These are phyloP conservation scores for Candida freyschussii DNA, from an alignment of 1,139 yeast species.

Conservation along the genomic window DNA sequence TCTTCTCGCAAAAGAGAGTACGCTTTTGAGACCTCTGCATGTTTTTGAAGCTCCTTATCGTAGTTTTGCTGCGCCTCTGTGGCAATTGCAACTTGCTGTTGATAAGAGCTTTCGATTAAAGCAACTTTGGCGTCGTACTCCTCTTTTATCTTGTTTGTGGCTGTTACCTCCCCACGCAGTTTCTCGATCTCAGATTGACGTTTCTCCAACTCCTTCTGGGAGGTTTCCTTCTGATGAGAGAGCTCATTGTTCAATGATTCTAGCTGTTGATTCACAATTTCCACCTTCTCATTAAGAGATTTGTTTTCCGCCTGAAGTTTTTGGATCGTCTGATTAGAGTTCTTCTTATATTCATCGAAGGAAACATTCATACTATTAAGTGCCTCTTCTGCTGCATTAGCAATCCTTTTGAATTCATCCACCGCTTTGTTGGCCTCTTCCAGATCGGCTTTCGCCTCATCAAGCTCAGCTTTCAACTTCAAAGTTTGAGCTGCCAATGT, in stretches of 20 bases:
- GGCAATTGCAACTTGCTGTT: slow-evolving; percentile 46
- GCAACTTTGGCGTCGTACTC: slow-evolving; percentile 36
- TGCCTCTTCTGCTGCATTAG: slow-evolving; percentile 47
- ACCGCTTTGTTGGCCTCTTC: slow-evolving; percentile 44
- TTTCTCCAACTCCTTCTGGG: slow-evolving; percentile 22
- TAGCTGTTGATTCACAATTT: slow-evolving; percentile 33
- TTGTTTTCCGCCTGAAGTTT: slow-evolving; percentile 31
- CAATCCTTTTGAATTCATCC: slow-evolving; percentile 45
- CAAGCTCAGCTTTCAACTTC: slow-evolving; percentile 34
- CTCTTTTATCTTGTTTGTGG: slow-evolving; percentile 30
- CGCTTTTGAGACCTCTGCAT: slow-evolving; percentile 47
- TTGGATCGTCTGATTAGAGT: slow-evolving; percentile 28
- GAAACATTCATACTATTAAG: slow-evolving; percentile 37
- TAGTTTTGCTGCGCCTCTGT: slow-evolving; percentile 52
- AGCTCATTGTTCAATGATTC: slow-evolving; percentile 32
- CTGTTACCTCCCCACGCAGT: slow-evolving; percentile 15
- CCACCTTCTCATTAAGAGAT: slow-evolving; percentile 33
- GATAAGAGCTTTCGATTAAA: slow-evolving; percentile 42
- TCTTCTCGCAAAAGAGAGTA: slow-evolving; percentile 43
- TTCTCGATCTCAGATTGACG: slow-evolving; percentile 21
- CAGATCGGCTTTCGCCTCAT: slow-evolving; percentile 40
- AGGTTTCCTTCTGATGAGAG: slow-evolving; percentile 12
- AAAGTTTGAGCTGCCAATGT: slow-evolving; percentile 27
- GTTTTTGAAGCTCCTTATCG: slow-evolving; percentile 53
- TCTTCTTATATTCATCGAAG: slow-evolving; percentile 38